Base-by-base conservation (phyloP, 495 filamentous ascomycete species). In the Xylaria castorea region DNA sequence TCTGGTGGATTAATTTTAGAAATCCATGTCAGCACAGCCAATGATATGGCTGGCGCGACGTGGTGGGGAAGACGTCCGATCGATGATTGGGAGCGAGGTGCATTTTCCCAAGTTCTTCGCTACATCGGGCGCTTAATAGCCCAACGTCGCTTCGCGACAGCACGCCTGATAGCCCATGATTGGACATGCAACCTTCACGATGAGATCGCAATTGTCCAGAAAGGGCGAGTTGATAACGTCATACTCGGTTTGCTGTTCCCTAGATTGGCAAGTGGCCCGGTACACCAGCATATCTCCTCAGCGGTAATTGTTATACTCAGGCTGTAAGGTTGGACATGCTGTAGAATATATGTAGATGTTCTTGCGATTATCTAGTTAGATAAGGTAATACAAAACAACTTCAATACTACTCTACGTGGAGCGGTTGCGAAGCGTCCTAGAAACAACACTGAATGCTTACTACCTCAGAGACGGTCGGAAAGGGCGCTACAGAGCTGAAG, bases 101-200 rank as follows among this genome's bases (percentile, higher is more conserved):
- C 63, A 50, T 34, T 30, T 66, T 12, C 30, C 61, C 61, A 27
- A 44, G 38, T n/a, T n/a, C 32, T 57, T 9, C 36, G 65, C 74
- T 72, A 70, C 40, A 68, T 71, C 75, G 78, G 70, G 78, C 78
- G 78, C 78, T 80, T 80, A 80, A 66, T 68, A 63, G 70, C 74
- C 73, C 69, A 73, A 53, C 58, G 20, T 69, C 70, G 66, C 70
- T 50, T 67, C 71, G 71, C 71, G 75, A 77, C 61, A 42, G 55
- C 38, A 61, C 14, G 20, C 50, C 20, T 22, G 64, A 38, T 66
- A 38, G 44, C 73, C 75, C 75, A 65, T 75, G 75, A 79, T 77
- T 79, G 77, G 77, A 63, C 32, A 40, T 72, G 51, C 65, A 32
- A 27, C n/a, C 65, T 72, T 74, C 72, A 70, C 60, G 65, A 64